phyloP scores from a whole-genome alignment of 2,329 filamentous ascomycete species.

The Hyphodiscus sp. region DNA sequence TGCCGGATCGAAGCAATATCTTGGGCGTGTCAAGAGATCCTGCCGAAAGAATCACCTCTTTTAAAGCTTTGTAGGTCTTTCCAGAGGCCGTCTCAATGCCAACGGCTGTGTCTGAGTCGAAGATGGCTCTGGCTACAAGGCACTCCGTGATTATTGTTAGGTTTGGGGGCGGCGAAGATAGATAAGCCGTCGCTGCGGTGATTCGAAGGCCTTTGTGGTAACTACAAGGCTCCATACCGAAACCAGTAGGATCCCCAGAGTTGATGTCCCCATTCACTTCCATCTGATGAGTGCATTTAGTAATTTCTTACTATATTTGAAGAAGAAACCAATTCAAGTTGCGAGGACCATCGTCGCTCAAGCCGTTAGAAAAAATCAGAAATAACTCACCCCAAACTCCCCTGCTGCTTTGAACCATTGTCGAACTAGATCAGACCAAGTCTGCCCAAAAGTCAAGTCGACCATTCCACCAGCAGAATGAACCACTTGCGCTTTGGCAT shows the following conservation, averaged over 20 bases:
- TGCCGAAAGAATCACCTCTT: conserved; percentile 39
- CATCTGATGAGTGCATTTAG: too few relatives aligned
- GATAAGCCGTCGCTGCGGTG: conserved; percentile 45
- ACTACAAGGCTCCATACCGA: conserved; percentile 44
- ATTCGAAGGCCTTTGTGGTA: conserved; percentile 41
- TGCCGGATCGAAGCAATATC: conserved; percentile 41
- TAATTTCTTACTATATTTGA: too few relatives aligned
- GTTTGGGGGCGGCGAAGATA: conserved; percentile 40
- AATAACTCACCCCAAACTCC: conserved; percentile 39
- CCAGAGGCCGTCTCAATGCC: conserved; percentile 39
- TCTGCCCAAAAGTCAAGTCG: too few relatives aligned
- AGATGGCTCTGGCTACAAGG: conserved; percentile 40
- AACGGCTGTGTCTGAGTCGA: conserved; percentile 38
- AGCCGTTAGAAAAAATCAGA: too few relatives aligned
- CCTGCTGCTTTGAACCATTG: conserved; percentile 43
- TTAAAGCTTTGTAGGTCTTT: conserved; percentile 25
- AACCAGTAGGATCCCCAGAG: conserved; percentile 50
- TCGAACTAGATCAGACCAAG: too few relatives aligned
- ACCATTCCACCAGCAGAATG: conserved; percentile 37
- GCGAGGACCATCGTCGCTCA: too few relatives aligned
- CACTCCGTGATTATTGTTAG: conserved; percentile 44
- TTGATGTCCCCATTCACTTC: conserved; percentile 49
- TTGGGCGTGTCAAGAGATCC: conserved; percentile 37
- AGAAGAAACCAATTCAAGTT: too few relatives aligned
- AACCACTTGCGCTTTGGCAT: conserved; percentile 38